Evolutionary conservation across 495 filamentous ascomycete genomes (phyloP), one percentile per base, ranked within the genome.

Genomic region (Niebla homalea): DNA sequence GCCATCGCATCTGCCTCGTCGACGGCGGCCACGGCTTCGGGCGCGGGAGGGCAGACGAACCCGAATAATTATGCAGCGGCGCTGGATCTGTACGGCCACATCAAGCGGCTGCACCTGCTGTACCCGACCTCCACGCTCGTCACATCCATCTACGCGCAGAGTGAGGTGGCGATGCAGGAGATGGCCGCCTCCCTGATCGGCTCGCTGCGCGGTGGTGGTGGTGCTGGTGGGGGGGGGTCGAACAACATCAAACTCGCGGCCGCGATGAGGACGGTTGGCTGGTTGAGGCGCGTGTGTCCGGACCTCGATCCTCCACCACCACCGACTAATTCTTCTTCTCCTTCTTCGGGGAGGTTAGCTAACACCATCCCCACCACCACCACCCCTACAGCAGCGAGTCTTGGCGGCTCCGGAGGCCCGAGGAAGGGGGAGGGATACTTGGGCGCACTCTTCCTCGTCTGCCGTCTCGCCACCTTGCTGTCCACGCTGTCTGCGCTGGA

Each of bases 71-170:
- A 95, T 66, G 84, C 90, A 2, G 85, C 87, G 0, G 90, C 90
- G 1, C 72, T 99, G 40, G 93, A 99, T 59, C 71, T 97, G 4
- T 82, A 94, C 61, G 81, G 84, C n/a, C 93, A 96, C 66, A 94
- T 96, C 63, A 85, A 87, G 51, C 76, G 93, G 16, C 70, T 99
- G 3, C 81, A 89, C 51, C 76, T 78, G 2, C 70, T 96, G 50
- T 93, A 95, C 64, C 82, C 87, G 0, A 70, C 83, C 44, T 94
- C 88, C 0, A 70, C 73, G 2, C 71, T 95, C 23, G 75, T 97
- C 14, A 67, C 71, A 23, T 80, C 81, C 41, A 83, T 97, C 26
- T 75, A 80, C 12, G 56, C 68, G 10, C 85, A 94, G 60, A 87
- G 90, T 18, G 89, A 94, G 53, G 80, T 79, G 36, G 87, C 85